Evolutionary conservation across 2,329 filamentous ascomycete species (phyloP).

Genomic region (Botrytis medusae): DNA sequence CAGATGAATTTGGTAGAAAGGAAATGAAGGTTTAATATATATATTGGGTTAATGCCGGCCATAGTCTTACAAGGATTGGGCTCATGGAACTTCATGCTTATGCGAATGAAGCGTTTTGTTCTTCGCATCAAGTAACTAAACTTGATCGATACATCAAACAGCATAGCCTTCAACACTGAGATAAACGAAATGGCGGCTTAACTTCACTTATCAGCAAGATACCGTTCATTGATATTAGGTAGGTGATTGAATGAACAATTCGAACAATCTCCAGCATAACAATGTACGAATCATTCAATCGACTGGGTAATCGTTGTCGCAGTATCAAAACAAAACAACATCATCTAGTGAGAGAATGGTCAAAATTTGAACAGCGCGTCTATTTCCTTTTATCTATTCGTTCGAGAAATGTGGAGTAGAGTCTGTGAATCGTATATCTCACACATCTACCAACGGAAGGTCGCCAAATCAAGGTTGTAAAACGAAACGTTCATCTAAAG

Average conservation of each 20-base stretch:
- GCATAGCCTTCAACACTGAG: neutral
- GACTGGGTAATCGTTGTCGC: neutral
- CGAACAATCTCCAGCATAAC: neutral
- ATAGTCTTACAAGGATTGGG: neutral
- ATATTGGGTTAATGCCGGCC: neutral
- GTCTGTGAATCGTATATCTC: neutral
- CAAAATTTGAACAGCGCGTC: neutral
- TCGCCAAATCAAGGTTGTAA: neutral
- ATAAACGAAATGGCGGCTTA: neutral
- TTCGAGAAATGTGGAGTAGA: neutral
- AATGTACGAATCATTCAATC: neutral
- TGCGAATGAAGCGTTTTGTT: neutral
- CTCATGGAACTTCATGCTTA: neutral
- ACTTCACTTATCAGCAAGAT: neutral
- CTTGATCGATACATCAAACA: neutral
- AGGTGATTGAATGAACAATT: neutral
- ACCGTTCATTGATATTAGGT: neutral
- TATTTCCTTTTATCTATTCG: neutral
- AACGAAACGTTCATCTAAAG: conserved; percentile 10
- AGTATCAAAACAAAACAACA: neutral
- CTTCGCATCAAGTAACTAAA: neutral
- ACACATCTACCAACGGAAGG: neutral
- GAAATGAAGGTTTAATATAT: neutral
- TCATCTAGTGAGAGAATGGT: neutral
- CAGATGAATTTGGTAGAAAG: neutral